These are phyloP conservation scores for Calendula officinalis DNA, from an alignment of 129 eudicot genomes.

Conservation along the genomic window DNA sequence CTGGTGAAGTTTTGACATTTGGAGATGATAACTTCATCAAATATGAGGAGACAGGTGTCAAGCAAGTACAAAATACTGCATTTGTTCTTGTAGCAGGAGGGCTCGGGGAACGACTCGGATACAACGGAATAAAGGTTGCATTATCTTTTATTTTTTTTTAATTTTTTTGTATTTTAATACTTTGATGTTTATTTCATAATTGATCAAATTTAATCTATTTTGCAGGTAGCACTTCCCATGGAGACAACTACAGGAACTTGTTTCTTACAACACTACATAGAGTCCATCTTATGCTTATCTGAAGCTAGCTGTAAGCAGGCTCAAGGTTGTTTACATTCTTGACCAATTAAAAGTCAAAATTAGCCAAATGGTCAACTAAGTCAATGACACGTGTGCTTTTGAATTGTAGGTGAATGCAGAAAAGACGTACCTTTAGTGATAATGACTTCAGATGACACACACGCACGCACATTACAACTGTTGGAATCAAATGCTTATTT, in stretches of 20 bases:
- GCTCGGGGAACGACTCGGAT: slow-evolving; percentile 98
- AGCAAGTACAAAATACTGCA: slow-evolving; percentile 78
- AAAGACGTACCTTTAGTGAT: slow-evolving; percentile 80
- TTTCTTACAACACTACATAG: slow-evolving; percentile 77
- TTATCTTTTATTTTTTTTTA: not conserved
- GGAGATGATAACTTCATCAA: slow-evolving; percentile 72
- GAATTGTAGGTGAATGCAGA: slow-evolving; percentile 50
- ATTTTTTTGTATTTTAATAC: not conserved
- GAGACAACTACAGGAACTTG: slow-evolving; percentile 72
- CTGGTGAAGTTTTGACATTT: slow-evolving; percentile 74
- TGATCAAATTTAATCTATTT: slow-evolving; percentile 20
- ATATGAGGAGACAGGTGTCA: slow-evolving; percentile 79
- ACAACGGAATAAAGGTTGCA: slow-evolving; percentile 85
- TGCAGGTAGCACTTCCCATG: slow-evolving; percentile 72
- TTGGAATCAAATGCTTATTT: slow-evolving; percentile 74
- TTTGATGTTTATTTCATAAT: not conserved
- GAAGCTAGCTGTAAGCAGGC: slow-evolving; percentile 55
- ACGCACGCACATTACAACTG: slow-evolving; percentile 66
- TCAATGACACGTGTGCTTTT: slow-evolving; percentile 13
- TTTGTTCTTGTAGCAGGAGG: slow-evolving; percentile 99
- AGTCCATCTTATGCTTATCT: slow-evolving; percentile 68
- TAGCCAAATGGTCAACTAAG: slow-evolving; percentile 6
- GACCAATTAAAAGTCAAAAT: not conserved
- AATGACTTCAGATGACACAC: slow-evolving; percentile 99
- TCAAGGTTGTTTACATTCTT: slow-evolving; percentile 42